phyloP scores from a whole-genome alignment of 129 eudicot genomes.

The Daucus carota region DNA sequence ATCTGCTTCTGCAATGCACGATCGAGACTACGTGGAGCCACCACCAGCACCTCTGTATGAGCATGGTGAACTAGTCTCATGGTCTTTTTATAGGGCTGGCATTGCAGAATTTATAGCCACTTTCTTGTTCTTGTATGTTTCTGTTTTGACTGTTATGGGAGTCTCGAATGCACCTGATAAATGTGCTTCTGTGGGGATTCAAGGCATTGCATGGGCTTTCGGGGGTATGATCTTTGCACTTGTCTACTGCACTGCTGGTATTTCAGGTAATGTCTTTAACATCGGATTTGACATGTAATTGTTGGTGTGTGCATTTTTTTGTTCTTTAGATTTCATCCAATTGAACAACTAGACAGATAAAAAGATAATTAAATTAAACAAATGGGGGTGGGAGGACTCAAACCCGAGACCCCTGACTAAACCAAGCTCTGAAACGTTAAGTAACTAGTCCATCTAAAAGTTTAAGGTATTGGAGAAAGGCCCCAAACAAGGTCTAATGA shows the following conservation, averaged over 20 bases:
- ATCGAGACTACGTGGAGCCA: constrained; percentile 71
- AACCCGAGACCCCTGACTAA: too few species aligned
- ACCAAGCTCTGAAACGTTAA: too few species aligned
- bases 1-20: constrained; percentile 71
- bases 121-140: constrained; percentile 44
- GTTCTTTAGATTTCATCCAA: not conserved
- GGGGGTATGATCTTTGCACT: constrained; percentile 98
- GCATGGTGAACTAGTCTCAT: constrained; percentile 71
- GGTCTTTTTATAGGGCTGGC: constrained; percentile 94
- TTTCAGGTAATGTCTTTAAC: not conserved
- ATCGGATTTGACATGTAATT: not conserved
- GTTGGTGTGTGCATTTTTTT: not conserved
- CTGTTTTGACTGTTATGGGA: constrained; percentile 70
- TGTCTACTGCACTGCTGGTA: constrained; percentile 44
- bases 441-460: too few species aligned
- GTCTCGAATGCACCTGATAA: constrained; percentile 33
- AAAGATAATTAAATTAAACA: too few species aligned
- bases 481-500: too few species aligned
- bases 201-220: constrained; percentile 97
- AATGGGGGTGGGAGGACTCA: too few species aligned
- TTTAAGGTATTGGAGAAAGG: too few species aligned
- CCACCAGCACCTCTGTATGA: constrained; percentile 66
- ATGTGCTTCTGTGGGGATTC: constrained; percentile 78
- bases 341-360: too few species aligned
- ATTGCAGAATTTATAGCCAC: constrained; percentile 95